Evolutionary conservation across 768 basidiomycete species (phyloP).

Genomic region (Tylopilus vinaceipallidus): DNA sequence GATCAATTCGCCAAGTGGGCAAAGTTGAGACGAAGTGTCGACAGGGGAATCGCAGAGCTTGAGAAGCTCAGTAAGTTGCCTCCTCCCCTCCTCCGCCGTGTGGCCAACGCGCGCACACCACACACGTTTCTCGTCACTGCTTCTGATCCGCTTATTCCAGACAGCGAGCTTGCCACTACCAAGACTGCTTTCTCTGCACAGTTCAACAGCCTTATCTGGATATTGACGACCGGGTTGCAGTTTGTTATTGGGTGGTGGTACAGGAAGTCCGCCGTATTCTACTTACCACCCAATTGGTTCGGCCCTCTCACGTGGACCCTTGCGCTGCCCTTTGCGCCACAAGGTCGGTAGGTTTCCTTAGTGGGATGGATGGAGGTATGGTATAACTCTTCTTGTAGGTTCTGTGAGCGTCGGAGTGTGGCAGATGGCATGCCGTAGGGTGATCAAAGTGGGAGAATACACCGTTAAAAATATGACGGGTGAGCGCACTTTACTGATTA

Average conservation of each 20-base stretch:
- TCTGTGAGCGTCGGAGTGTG: slow-evolving; percentile 92
- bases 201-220: slow-evolving; percentile 76
- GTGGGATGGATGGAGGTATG: background rate
- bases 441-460: slow-evolving; percentile 75
- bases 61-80: slow-evolving; percentile 81
- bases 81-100: background rate
- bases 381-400: slow-evolving; percentile 43
- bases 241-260: slow-evolving; percentile 90
- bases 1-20: slow-evolving; percentile 99
- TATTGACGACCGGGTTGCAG: slow-evolving; percentile 84
- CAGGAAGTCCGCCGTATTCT: slow-evolving; percentile 88
- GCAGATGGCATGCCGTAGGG: slow-evolving; percentile 91
- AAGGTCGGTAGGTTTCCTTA: slow-evolving; percentile 46
- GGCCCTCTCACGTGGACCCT: slow-evolving; percentile 88
- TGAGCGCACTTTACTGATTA: slow-evolving; percentile 28
- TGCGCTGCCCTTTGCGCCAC: slow-evolving; percentile 87
- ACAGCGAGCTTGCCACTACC: slow-evolving; percentile 59
- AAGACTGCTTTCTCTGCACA: slow-evolving; percentile 63
- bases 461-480: slow-evolving; percentile 62
- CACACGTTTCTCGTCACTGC: background rate
- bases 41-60: slow-evolving; percentile 87
- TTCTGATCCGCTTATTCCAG: slow-evolving; percentile 39
- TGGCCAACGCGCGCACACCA: too few species aligned
- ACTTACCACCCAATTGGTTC: slow-evolving; percentile 87
- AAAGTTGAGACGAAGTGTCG: slow-evolving; percentile 83